Percentiles rank a stretch among this genome's conserved stretches.
phyloP scores from a whole-genome alignment of 768 basidiomycete genomes.

The Amanita rimosa region DNA sequence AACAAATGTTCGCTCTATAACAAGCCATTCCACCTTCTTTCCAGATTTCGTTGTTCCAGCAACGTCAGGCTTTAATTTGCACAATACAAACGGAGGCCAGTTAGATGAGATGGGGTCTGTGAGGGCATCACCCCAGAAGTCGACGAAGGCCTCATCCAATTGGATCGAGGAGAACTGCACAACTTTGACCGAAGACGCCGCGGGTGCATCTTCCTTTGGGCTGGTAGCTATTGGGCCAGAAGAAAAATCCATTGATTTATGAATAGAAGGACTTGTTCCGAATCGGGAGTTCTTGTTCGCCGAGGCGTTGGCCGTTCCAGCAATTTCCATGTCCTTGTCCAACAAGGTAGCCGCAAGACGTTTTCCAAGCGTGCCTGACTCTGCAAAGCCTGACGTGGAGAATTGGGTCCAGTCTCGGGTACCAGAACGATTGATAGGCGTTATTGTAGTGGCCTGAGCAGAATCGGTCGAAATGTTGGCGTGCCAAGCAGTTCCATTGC shows the following conservation, averaged over 20 bases:
- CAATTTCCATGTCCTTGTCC: conserved; percentile 49
- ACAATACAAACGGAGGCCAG: conserved; percentile 65
- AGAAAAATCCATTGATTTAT: conserved; percentile 18
- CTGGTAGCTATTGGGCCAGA: not conserved
- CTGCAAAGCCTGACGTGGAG: conserved; percentile 51
- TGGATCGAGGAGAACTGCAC: conserved; percentile 37
- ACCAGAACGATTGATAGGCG: conserved; percentile 8
- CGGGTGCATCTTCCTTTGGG: conserved; percentile 5
- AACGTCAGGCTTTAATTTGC: conserved; percentile 44
- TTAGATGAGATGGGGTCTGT: conserved; percentile 51
- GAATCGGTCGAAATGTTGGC: conserved; percentile 20
- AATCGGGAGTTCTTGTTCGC: conserved; percentile 10
- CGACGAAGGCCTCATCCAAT: conserved; percentile 73
- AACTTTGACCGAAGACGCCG: conserved; percentile 21
- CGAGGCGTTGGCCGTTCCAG: conserved; percentile 20
- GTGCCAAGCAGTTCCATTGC: conserved; percentile 11
- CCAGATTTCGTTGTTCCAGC: conserved; percentile 17
- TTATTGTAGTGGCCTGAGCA: conserved; percentile 15
- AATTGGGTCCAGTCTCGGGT: conserved; percentile 55
- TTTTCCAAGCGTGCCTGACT: conserved; percentile 22
- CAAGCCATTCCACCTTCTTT: conserved; percentile 47
- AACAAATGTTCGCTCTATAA: conserved; percentile 54
- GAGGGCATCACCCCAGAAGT: conserved; percentile 72
- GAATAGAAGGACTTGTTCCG: conserved; percentile 11
- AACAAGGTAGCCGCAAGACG: conserved; percentile 47